Conservation (phyloP, 352 stramenopile genomes). For the Phytophthora ohioensis region DNA sequence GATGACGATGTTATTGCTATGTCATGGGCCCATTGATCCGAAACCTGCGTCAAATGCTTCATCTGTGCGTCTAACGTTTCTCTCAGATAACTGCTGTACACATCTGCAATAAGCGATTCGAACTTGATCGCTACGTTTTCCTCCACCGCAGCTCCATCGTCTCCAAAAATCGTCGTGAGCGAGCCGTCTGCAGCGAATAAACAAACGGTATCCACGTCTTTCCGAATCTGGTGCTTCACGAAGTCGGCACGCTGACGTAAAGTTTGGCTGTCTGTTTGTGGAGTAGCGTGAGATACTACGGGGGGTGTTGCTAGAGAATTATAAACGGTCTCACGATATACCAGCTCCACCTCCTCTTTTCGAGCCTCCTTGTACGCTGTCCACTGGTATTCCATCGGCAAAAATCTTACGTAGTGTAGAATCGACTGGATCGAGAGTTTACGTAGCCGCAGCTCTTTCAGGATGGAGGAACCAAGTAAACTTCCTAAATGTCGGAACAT, state of each 20-base stretch:
- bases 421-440: conserved; percentile 63
- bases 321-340: conserved; percentile 46
- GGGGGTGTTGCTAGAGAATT: conserved; percentile 16
- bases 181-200: conserved; percentile 69
- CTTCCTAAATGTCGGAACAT: conserved; percentile 74
- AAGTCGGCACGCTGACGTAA: conserved; percentile 75
- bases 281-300: conserved; percentile 1
- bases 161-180: conserved; percentile 76
- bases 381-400: conserved; percentile 71
- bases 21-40: conserved; percentile 73
- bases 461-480: conserved; percentile 51
- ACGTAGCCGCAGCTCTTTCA: conserved; percentile 62
- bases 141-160: conserved; percentile 60
- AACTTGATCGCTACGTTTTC: conserved; percentile 67
- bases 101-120: conserved; percentile 64
- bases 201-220: conserved; percentile 78
- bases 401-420: conserved; percentile 73
- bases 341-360: conserved; percentile 61
- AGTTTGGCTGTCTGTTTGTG: conserved; percentile 26
- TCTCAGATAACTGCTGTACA: conserved; percentile 64
- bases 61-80: conserved; percentile 69
- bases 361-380: conserved; percentile 68
- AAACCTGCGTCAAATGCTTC: conserved; percentile 56
- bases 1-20: conserved; percentile 34
- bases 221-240: conserved; percentile 76